Percentiles rank a stretch among this genome's conserved stretches.
Evolutionary conservation across 441 rosid genomes (phyloP).

Genomic region (Macaranga tanarius): DNA sequence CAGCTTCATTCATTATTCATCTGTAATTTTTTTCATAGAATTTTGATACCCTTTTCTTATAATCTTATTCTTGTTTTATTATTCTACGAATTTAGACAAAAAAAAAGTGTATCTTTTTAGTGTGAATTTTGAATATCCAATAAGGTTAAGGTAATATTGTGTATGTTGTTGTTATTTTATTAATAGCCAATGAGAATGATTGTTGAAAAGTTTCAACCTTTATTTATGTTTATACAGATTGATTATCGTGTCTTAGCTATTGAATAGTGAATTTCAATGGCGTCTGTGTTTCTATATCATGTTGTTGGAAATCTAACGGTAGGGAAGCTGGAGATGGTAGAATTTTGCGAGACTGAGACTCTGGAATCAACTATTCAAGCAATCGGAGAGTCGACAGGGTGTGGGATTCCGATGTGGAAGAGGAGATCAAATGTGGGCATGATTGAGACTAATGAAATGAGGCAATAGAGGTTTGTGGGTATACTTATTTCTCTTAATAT

Average conservation of each 20-base stretch:
- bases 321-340: constrained; percentile 92
- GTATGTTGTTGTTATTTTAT: background rate
- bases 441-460: constrained; percentile 61
- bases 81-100: too few relatives aligned
- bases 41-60: background rate
- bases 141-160: background rate
- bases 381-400: constrained; percentile 81
- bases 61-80: too few relatives aligned
- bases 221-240: too few relatives aligned
- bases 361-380: constrained; percentile 79
- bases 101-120: too few relatives aligned
- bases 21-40: background rate
- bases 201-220: background rate
- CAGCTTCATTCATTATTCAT: background rate
- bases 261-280: constrained; percentile 44
- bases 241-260: background rate
- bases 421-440: constrained; percentile 48
- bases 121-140: constrained; percentile 1
- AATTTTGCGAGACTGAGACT: constrained; percentile 77
- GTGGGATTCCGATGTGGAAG: constrained; percentile 93
- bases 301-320: constrained; percentile 97
- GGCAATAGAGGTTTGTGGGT: constrained; percentile 86
- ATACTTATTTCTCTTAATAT: constrained; percentile 84
- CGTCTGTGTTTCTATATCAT: constrained; percentile 84
- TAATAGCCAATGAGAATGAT: background rate